phyloP scores from a whole-genome alignment of 1,284 basidiomycete species.

The Cerioporus squamosus region DNA sequence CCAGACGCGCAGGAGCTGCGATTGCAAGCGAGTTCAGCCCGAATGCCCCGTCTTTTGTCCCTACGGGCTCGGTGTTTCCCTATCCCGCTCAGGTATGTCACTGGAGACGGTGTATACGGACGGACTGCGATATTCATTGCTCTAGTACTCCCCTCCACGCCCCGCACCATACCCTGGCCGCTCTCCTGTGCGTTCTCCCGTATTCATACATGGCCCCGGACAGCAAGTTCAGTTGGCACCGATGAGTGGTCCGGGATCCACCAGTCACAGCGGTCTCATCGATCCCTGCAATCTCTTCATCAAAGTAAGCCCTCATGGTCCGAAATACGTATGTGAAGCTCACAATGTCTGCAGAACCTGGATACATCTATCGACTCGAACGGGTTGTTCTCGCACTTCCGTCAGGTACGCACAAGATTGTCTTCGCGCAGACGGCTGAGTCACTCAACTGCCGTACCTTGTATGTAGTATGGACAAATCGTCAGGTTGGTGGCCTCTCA shows the following conservation, averaged over 20 bases:
- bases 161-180: slow-evolving; percentile 43
- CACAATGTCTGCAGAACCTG: slow-evolving; percentile 63
- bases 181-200: slow-evolving; percentile 36
- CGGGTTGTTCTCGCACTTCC: slow-evolving; percentile 81
- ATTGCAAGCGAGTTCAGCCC: slow-evolving; percentile 67
- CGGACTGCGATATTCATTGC: slow-evolving; percentile 3
- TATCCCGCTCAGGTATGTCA: slow-evolving; percentile 52
- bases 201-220: slow-evolving; percentile 87
- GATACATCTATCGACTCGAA: slow-evolving; percentile 86
- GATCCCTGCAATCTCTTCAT: slow-evolving; percentile 93
- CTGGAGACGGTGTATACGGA: slow-evolving; percentile 1
- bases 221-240: slow-evolving; percentile 89
- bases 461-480: slow-evolving; percentile 86
- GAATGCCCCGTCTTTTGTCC: slow-evolving; percentile 75
- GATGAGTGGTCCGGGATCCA: slow-evolving; percentile 69
- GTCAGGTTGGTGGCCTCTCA: slow-evolving; percentile 64
- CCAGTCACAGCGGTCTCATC: slow-evolving; percentile 82
- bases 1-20: slow-evolving; percentile 54
- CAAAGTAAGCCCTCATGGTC: slow-evolving; percentile 53
- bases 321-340: background rate
- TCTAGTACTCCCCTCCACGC: slow-evolving; percentile 67
- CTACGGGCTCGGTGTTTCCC: slow-evolving; percentile 61
- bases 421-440: background rate
- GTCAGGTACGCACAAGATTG: slow-evolving; percentile 55
- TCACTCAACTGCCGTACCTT: background rate